Evolutionary conservation across 1,284 basidiomycete genomes (phyloP).

Genomic region (Bjerkandera adusta): DNA sequence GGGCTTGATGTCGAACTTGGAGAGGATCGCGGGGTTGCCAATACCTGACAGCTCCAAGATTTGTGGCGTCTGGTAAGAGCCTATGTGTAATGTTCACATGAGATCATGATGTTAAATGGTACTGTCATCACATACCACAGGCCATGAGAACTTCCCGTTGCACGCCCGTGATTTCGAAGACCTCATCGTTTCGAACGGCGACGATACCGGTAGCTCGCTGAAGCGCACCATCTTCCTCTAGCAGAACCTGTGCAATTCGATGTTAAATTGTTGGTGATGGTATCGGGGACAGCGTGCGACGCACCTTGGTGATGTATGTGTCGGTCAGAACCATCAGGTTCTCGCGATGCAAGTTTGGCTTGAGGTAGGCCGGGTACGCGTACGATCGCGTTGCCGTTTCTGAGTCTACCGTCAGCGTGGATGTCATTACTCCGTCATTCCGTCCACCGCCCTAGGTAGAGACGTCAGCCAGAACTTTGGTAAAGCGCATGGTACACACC

Average conservation of each 20-base stretch:
- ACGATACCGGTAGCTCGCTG: constrained; percentile 26
- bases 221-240: not conserved
- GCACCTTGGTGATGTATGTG: constrained; percentile 35
- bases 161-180: constrained; percentile 18
- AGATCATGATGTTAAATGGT: not conserved
- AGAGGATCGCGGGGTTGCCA: constrained; percentile 33
- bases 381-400: constrained; percentile 2
- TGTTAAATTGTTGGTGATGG: too few relatives aligned
- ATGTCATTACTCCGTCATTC: constrained; percentile 1
- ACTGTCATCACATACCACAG: constrained; percentile 22
- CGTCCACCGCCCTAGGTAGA: not conserved
- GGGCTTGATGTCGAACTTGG: not conserved
- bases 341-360: constrained; percentile 26
- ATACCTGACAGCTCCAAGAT: constrained; percentile 36
- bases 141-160: constrained; percentile 27
- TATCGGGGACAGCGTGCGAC: too few relatives aligned
- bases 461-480: not conserved
- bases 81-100: constrained; percentile 4
- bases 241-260: not conserved
- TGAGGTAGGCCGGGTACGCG: constrained; percentile 29
- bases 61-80: constrained; percentile 23
- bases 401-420: not conserved
- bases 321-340: constrained; percentile 43
- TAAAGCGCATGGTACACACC: not conserved
- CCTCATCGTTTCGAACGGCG: constrained; percentile 19